Conservation (phyloP, 2,329 filamentous ascomycete genomes). For the Alternaria infectoria region DNA sequence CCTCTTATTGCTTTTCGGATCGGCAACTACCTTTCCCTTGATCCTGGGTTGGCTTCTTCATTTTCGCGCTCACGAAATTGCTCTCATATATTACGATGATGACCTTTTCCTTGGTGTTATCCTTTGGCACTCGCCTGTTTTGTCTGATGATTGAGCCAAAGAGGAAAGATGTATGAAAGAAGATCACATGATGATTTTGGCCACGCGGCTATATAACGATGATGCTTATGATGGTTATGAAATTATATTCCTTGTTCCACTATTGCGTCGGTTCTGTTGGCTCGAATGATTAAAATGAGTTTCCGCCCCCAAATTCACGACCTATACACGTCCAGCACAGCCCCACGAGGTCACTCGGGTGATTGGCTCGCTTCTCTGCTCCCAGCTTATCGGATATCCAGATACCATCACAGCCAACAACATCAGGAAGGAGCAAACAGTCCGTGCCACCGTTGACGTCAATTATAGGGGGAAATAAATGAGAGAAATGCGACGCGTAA, state of each 20-base stretch:
- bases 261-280: background rate
- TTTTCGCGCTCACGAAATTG: background rate
- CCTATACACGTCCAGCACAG: background rate
- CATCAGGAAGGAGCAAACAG: background rate
- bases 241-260: background rate
- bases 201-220: conserved; percentile 18
- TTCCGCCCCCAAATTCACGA: background rate
- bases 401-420: background rate
- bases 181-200: conserved; percentile 3
- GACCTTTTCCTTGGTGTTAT: background rate
- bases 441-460: background rate
- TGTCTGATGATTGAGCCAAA: conserved; percentile 11
- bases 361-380: background rate
- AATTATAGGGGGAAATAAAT: background rate
- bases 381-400: background rate
- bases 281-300: background rate
- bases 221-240: conserved; percentile 18
- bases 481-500: background rate
- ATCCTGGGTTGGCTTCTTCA: background rate
- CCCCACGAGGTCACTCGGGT: background rate
- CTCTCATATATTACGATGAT: background rate
- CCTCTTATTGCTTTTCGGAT: conserved; percentile 1
- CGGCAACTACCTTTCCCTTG: conserved; percentile 2
- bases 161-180: conserved; percentile 21
- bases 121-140: background rate